Conservation (phyloP, 176 grass and related monocot genomes). For the Coix lacrymajobi region DNA sequence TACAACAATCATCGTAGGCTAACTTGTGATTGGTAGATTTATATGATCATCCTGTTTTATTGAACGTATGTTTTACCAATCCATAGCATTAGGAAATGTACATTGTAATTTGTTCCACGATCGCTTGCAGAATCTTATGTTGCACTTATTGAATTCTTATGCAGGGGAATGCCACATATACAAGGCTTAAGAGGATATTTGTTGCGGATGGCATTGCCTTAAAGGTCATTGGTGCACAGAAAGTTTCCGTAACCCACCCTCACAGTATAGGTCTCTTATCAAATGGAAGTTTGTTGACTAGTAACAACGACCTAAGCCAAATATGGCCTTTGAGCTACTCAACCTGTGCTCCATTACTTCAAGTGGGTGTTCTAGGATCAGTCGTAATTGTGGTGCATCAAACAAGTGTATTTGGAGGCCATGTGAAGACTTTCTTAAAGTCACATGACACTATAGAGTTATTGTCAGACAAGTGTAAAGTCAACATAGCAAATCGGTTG, state of each 20-base stretch:
- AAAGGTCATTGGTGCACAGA: constrained; percentile 65
- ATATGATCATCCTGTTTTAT: neutral
- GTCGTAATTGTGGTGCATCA: constrained; percentile 43
- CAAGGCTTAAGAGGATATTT: constrained; percentile 60
- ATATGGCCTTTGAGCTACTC: constrained; percentile 48
- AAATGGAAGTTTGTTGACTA: constrained; percentile 64
- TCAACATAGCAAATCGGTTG: constrained; percentile 21
- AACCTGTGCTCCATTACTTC: constrained; percentile 61
- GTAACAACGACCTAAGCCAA: constrained; percentile 22
- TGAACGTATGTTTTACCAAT: constrained; percentile 9
- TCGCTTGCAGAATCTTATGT: constrained; percentile 24
- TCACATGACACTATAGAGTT: constrained; percentile 56
- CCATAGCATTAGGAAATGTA: neutral
- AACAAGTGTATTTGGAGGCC: constrained; percentile 20
- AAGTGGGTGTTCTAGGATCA: constrained; percentile 55
- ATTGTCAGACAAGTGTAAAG: constrained; percentile 49
- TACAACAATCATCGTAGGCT: neutral
- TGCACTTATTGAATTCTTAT: constrained; percentile 11
- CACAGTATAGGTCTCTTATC: constrained; percentile 75
- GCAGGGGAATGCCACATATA: constrained; percentile 62
- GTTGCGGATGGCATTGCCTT: constrained; percentile 55
- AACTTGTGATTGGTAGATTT: neutral
- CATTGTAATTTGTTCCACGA: neutral
- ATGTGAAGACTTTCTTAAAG: constrained; percentile 33
- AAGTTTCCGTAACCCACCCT: constrained; percentile 59